Evolutionary conservation across 345 rosid genomes (phyloP).

Genomic region (Psidium guajava): DNA sequence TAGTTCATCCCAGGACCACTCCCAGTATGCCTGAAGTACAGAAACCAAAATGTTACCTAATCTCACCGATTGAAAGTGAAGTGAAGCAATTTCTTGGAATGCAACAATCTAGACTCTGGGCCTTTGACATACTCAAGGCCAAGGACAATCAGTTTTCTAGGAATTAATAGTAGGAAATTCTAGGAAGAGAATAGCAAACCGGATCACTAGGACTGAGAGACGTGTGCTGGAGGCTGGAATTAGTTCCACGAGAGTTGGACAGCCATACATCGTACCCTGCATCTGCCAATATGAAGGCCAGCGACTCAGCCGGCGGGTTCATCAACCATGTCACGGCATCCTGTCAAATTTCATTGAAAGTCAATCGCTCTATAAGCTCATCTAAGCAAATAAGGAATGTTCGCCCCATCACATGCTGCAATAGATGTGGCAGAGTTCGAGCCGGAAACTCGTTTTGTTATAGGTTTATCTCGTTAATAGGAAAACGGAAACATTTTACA

Average conservation of each 20-base stretch:
- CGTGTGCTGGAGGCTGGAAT: conserved; percentile 18
- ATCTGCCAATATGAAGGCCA: conserved; percentile 29
- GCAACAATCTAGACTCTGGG: neutral
- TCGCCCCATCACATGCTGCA: neutral
- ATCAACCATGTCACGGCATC: conserved; percentile 28
- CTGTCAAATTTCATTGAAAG: conserved; percentile 3
- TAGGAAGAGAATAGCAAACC: neutral
- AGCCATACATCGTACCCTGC: conserved; percentile 36
- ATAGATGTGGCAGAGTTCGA: neutral
- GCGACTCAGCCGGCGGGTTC: conserved; percentile 13
- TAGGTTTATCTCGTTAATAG: neutral
- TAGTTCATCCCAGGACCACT: conserved; percentile 35
- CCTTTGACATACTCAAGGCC: neutral
- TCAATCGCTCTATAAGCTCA: neutral
- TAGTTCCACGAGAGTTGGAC: conserved; percentile 29
- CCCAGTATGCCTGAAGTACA: conserved; percentile 21
- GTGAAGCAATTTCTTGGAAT: neutral
- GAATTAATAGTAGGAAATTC: neutral
- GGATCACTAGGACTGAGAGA: conserved; percentile 15
- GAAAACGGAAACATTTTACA: neutral
- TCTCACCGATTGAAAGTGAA: neutral
- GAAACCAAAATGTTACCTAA: neutral
- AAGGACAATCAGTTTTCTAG: neutral
- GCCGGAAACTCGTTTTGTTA: neutral
- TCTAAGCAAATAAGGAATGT: neutral